These are phyloP conservation scores for Aspergillus quadricinctus DNA, from an alignment of 2,329 filamentous ascomycete genomes.

Conservation along the genomic window DNA sequence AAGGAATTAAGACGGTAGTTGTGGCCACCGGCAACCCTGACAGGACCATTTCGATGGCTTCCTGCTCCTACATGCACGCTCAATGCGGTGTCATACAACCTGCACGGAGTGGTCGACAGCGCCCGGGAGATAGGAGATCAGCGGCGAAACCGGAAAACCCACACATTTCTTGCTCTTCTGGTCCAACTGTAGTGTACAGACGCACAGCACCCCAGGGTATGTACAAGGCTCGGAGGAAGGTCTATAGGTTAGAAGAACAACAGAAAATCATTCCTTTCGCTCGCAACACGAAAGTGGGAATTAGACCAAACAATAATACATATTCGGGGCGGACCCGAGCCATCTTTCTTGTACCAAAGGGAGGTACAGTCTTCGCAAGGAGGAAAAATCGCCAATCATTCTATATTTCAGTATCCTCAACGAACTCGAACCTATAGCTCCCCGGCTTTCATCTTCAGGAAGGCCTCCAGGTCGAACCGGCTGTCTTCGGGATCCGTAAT, in stretches of 20 bases:
- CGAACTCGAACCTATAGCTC: conserved; percentile 31
- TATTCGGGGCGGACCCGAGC: conserved; percentile 31
- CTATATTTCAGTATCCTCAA: conserved; percentile 22
- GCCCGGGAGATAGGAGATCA: conserved; percentile 6
- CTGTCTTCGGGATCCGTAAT: conserved; percentile 75
- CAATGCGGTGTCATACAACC: conserved; percentile 8
- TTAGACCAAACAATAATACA: conserved; percentile 43
- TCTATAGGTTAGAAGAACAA: conserved; percentile 34
- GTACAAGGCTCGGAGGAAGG: conserved; percentile 39
- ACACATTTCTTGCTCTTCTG: conserved; percentile 36
- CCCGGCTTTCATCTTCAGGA: conserved; percentile 60
- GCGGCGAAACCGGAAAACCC: conserved; percentile 26
- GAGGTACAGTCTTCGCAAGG: conserved; percentile 29
- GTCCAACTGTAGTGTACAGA: conserved; percentile 38
- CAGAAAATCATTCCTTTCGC: conserved; percentile 38
- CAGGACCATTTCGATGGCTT: not conserved
- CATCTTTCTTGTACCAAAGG: conserved; percentile 31
- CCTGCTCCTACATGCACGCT: not conserved
- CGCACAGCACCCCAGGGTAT: conserved; percentile 38
- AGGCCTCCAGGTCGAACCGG: conserved; percentile 90
- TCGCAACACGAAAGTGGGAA: conserved; percentile 38
- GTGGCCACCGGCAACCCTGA: not conserved
- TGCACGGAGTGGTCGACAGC: not conserved
- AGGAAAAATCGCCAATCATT: conserved; percentile 28
- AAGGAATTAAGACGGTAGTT: not conserved